Evolutionary conservation across 2,329 filamentous ascomycete species (phyloP).

Genomic region (Verruconis gallopava): DNA sequence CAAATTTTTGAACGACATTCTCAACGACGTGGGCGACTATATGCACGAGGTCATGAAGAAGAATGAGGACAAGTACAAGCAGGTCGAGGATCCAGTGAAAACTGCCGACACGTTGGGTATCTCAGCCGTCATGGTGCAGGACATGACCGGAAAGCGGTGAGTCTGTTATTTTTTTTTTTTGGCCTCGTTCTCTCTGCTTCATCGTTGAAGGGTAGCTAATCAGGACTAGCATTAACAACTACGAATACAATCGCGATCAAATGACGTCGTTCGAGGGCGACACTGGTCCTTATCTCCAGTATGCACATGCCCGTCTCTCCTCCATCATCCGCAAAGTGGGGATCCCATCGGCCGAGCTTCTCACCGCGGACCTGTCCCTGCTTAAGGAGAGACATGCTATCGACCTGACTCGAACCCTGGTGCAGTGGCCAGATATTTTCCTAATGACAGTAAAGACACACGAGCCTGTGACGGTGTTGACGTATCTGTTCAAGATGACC

Average conservation of each 20-base stretch:
- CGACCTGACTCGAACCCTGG: conserved; percentile 61
- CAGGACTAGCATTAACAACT: conserved; percentile 42
- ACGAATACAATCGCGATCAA: conserved; percentile 64
- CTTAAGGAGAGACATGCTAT: conserved; percentile 60
- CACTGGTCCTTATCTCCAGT: conserved; percentile 68
- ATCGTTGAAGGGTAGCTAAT: conserved; percentile 3
- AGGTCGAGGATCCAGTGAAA: conserved; percentile 70
- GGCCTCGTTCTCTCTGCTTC: not conserved
- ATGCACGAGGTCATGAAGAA: conserved; percentile 97
- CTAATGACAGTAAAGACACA: conserved; percentile 74
- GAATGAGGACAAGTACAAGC: conserved; percentile 80
- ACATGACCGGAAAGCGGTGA: conserved; percentile 88
- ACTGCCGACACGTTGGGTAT: conserved; percentile 85
- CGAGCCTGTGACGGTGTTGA: conserved; percentile 56
- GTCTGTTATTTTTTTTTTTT: conserved; percentile 14
- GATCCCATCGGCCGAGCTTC: conserved; percentile 41
- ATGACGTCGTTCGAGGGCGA: conserved; percentile 76
- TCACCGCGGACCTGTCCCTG: conserved; percentile 51
- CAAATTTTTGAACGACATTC: conserved; percentile 36
- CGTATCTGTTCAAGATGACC: conserved; percentile 77
- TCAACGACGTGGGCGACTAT: conserved; percentile 59
- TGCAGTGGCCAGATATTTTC: conserved; percentile 75
- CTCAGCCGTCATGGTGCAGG: conserved; percentile 92
- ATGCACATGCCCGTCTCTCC: conserved; percentile 59
- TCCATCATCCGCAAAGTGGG: conserved; percentile 46